phyloP scores from a whole-genome alignment of 495 filamentous ascomycete species.

The Tuber calosporum region DNA sequence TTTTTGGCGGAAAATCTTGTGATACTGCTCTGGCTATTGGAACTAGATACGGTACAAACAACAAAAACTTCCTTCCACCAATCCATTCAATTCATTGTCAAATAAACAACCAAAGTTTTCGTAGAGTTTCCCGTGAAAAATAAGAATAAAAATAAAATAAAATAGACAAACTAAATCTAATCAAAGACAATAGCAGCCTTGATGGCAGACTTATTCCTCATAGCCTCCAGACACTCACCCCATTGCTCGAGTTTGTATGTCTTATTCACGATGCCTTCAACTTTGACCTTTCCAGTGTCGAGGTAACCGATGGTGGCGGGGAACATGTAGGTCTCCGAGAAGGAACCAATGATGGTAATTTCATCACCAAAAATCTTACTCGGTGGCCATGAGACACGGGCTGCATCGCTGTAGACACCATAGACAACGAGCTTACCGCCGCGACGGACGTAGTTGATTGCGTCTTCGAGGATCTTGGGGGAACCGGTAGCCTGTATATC shows the following conservation, averaged over 20 bases:
- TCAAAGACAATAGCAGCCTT: conserved; percentile 67
- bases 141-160: neutral
- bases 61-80: conserved; percentile 2
- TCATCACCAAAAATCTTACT: conserved; percentile 60
- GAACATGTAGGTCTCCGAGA: conserved; percentile 68
- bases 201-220: conserved; percentile 61
- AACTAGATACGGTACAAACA: neutral
- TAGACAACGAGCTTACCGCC: conserved; percentile 66
- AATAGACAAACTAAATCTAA: conserved; percentile 36
- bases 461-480: conserved; percentile 60
- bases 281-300: conserved; percentile 59
- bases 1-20: neutral
- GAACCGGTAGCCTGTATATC: conserved; percentile 53
- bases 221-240: conserved; percentile 51
- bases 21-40: neutral
- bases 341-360: conserved; percentile 63
- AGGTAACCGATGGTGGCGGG: conserved; percentile 64
- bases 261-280: conserved; percentile 52
- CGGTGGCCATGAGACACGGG: conserved; percentile 58
- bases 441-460: conserved; percentile 60
- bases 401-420: conserved; percentile 57
- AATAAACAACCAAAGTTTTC: neutral
- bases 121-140: neutral
- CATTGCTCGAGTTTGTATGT: conserved; percentile 50
- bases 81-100: conserved; percentile 13